Conservation (phyloP, 225 moss, liverwort and hornwort species). For the Marchantia paleacea region DNA sequence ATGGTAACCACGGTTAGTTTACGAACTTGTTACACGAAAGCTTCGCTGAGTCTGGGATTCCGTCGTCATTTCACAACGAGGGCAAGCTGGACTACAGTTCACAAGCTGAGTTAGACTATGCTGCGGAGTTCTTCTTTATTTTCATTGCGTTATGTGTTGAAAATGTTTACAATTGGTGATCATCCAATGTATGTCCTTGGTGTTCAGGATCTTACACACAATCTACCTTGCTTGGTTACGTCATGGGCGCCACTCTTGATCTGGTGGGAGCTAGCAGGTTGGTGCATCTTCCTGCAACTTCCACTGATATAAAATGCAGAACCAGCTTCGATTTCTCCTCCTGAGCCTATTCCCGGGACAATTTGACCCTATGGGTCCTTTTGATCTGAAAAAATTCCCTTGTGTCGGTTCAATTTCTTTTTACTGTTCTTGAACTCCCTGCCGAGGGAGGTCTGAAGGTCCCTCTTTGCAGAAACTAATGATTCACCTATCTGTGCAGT, state of each 20-base stretch:
- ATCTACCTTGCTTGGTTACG: conserved; percentile 64
- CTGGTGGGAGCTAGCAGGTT: conserved; percentile 94
- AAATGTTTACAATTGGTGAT: background rate
- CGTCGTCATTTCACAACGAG: background rate
- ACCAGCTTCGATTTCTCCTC: background rate
- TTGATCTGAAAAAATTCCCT: background rate
- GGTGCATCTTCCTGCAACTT: background rate
- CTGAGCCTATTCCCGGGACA: background rate
- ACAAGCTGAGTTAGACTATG: background rate
- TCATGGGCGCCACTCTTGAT: conserved; percentile 92
- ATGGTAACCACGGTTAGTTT: conserved; percentile 85
- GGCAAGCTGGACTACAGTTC: background rate
- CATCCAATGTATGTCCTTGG: background rate
- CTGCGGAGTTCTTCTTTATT: background rate
- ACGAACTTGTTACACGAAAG: background rate
- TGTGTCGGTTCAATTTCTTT: background rate
- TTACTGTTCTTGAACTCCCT: background rate
- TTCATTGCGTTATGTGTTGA: background rate
- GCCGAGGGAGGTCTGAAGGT: background rate
- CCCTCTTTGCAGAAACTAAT: background rate
- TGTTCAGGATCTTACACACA: conserved; percentile 80
- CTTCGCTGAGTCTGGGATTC: background rate
- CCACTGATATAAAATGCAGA: background rate
- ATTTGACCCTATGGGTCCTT: background rate
- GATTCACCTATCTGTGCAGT: conserved; percentile 35